phyloP scores from a whole-genome alignment of 2,329 filamentous ascomycete species.

The Verruconis gallopava region DNA sequence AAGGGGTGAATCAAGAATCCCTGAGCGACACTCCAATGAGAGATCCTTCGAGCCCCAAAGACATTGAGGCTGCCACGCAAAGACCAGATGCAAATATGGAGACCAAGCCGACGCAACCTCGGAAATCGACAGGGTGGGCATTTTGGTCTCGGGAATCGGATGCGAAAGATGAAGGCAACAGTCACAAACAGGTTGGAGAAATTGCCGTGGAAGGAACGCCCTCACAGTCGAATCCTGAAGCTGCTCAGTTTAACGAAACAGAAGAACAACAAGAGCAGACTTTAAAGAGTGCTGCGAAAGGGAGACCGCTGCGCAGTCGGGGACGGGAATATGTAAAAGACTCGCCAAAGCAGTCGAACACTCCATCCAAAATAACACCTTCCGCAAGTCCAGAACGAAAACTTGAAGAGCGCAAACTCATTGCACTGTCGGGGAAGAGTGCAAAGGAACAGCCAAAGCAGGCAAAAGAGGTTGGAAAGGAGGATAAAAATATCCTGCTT shows the following conservation, averaged over 20 bases:
- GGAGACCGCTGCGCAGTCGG: slow-evolving; percentile 8
- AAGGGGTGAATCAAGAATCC: no score
- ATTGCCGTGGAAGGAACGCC: slow-evolving; percentile 38
- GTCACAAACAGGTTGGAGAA: slow-evolving; percentile 40
- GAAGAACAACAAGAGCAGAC: slow-evolving; percentile 15
- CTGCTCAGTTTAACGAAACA: slow-evolving; percentile 37
- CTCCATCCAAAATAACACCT: slow-evolving; percentile 9
- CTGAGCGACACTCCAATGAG: background rate
- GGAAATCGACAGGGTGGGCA: slow-evolving; percentile 55
- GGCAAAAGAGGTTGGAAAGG: slow-evolving; percentile 10
- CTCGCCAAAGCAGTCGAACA: slow-evolving; percentile 13
- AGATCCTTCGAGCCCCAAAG: slow-evolving; percentile 1
- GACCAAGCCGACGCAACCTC: slow-evolving; percentile 21
- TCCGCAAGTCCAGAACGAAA: slow-evolving; percentile 13
- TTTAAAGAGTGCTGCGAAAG: slow-evolving; percentile 14
- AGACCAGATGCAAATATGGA: slow-evolving; percentile 3
- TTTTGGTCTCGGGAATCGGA: slow-evolving; percentile 56
- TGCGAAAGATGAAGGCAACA: slow-evolving; percentile 37
- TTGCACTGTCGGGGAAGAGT: background rate
- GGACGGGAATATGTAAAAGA: slow-evolving; percentile 5
- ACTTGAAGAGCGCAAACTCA: background rate
- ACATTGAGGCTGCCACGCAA: slow-evolving; percentile 12
- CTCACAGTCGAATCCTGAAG: slow-evolving; percentile 36
- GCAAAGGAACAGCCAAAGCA: slow-evolving; percentile 15
- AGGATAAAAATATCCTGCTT: slow-evolving; percentile 47